Base-by-base conservation (phyloP, 345 rosid genomes). In the Pseudoturritis turrita region DNA sequence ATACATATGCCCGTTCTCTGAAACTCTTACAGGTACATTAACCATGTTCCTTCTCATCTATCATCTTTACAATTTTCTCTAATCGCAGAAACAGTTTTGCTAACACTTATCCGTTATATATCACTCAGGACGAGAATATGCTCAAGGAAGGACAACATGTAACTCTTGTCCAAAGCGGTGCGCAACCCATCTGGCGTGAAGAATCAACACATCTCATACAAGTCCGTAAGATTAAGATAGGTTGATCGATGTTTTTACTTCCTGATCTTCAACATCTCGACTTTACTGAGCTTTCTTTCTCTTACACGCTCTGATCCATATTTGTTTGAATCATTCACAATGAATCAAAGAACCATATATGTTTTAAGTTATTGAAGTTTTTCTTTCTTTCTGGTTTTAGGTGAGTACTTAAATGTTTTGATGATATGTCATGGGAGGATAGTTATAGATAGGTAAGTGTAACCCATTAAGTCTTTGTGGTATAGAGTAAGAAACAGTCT, bases 201-300 rank as follows among this genome's bases (percentile, higher is more conserved):
- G 96, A 95, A 80, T 89, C 97, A 69, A 87, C 96, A 71, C 97
- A 91, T 76, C 90, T 91, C 80, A 91, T 95, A 63, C 99, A 87
- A 91, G 96, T 95, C 50, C 96, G 96, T 53, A 78, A 84, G 87
- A 83, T 95, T 62, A 66, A 83, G 77, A 77, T 74, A 73, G 87
- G 86, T 86, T 79, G 72, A 78, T 86, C 78, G 70, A 78, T 68
- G 41, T 45, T 63, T 56, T 64, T 60, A 40, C 41, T 62, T 63
- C 54, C 74, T 73, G 43, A 55, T 65, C 43, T 75, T 54, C 56
- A 31, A 12, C 3, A 14, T 54, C 35, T 62, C 41, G n/a, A 6
- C n/a, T 53, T 36, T 36, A 35, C 40, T 22, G 49, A 9, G 62
- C 9, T 75, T 40, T 39, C 33, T 47, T 60, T 55, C 37, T 55